Conservation (phyloP, 1,139 yeast species). For the Pichia sp. region DNA sequence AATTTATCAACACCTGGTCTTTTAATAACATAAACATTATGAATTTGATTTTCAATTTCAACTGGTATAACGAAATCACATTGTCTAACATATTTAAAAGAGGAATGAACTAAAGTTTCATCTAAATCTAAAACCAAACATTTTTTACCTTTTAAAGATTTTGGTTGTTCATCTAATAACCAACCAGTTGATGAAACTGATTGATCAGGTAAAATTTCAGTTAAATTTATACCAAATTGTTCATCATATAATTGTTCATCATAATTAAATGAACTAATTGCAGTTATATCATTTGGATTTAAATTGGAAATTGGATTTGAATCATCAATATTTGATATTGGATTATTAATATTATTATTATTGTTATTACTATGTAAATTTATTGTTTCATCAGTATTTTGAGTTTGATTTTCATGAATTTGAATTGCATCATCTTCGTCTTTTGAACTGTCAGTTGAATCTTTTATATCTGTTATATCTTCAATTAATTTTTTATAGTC, state of each 20-base stretch:
- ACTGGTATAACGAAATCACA: slow-evolving; percentile 96
- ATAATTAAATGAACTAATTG: neutral
- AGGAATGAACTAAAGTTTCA: slow-evolving; percentile 93
- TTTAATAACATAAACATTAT: slow-evolving; percentile 92
- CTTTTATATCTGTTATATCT: slow-evolving; percentile 27
- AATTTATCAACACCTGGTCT: slow-evolving; percentile 98
- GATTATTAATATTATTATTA: neutral
- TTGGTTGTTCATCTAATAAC: slow-evolving; percentile 53
- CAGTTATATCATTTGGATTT: slow-evolving; percentile 2
- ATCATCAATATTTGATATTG: neutral
- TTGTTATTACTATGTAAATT: neutral
- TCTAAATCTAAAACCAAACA: slow-evolving; percentile 89
- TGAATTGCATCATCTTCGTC: slow-evolving; percentile 27
- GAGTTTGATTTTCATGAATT: slow-evolving; percentile 13
- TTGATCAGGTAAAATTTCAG: slow-evolving; percentile 66
- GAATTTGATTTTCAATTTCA: slow-evolving; percentile 76
- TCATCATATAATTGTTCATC: slow-evolving; percentile 30
- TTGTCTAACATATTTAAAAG: slow-evolving; percentile 83
- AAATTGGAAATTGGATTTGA: slow-evolving; percentile 10
- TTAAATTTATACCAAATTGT: slow-evolving; percentile 42
- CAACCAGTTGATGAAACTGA: slow-evolving; percentile 50
- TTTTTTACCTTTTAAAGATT: slow-evolving; percentile 50
- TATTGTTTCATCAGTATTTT: slow-evolving; percentile 14
- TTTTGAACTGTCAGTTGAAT: slow-evolving; percentile 30
- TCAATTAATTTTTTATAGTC: slow-evolving; percentile 9